A percentile compares a stretch with the other conserved stretches of the same genome.
Conservation (phyloP, 441 rosid genomes). For the Erodium texanum region DNA sequence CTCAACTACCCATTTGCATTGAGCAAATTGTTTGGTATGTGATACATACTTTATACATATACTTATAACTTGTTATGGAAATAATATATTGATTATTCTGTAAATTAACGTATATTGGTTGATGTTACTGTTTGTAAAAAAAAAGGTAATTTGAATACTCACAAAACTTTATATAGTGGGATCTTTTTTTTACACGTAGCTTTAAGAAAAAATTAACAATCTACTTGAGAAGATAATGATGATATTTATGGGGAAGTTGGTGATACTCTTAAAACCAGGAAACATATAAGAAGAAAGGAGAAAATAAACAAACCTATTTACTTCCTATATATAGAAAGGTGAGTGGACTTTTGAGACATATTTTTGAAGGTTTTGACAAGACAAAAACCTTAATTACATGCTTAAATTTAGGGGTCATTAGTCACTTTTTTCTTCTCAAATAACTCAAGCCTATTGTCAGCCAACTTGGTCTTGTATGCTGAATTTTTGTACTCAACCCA, state of each 20-base stretch:
- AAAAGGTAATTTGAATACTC: too few relatives aligned
- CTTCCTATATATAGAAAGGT: not conserved
- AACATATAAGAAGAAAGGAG: not conserved
- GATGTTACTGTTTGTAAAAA: too few relatives aligned
- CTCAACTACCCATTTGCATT: not conserved
- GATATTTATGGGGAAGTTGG: too few relatives aligned
- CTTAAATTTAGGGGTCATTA: not conserved
- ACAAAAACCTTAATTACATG: not conserved
- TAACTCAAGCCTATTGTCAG: not conserved
- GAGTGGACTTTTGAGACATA: not conserved
- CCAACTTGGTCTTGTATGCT: not conserved
- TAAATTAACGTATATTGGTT: too few relatives aligned
- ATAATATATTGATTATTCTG: too few relatives aligned
- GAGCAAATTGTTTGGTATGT: not conserved
- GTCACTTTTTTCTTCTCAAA: not conserved
- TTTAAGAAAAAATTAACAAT: too few relatives aligned
- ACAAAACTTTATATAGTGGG: too few relatives aligned
- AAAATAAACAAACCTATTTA: not conserved
- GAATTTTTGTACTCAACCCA: not conserved
- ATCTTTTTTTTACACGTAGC: too few relatives aligned
- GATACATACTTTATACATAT: not conserved
- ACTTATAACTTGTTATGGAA: too few relatives aligned
- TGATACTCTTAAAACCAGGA: not conserved
- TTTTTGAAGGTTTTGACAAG: not conserved
- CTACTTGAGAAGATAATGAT: too few relatives aligned